phyloP scores from a whole-genome alignment of 2,329 filamentous ascomycete species.

The Claviceps spartinae region DNA sequence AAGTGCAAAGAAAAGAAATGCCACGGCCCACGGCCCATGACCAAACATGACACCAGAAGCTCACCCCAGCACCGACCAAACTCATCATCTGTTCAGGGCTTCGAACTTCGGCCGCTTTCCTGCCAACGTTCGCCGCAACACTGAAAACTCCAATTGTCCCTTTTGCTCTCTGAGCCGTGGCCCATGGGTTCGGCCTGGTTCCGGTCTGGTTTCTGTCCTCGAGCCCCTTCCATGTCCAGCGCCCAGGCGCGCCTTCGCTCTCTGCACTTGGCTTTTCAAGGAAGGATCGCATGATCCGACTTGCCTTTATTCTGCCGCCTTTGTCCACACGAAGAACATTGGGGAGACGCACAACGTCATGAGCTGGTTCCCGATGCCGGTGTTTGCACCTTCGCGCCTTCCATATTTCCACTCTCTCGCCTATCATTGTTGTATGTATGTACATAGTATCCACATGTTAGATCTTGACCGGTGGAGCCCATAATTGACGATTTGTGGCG shows the following conservation, averaged over 20 bases:
- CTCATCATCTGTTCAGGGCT: background rate
- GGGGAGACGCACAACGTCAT: too few species aligned
- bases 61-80: background rate
- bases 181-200: background rate
- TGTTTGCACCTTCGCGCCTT: background rate
- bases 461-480: background rate
- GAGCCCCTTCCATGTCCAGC: background rate
- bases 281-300: background rate
- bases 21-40: constrained; percentile 3
- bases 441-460: background rate
- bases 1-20: constrained; percentile 1
- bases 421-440: background rate
- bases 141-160: background rate
- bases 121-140: background rate
- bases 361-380: too few species aligned
- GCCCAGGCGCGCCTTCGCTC: background rate
- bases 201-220: background rate
- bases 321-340: background rate
- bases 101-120: background rate
- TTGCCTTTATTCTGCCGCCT: background rate
- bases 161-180: background rate
- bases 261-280: background rate
- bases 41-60: background rate
- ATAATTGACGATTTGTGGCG: background rate
- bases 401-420: background rate